phyloP scores from a whole-genome alignment of 2,329 filamentous ascomycete genomes.

The Davidsoniella eucalypti region DNA sequence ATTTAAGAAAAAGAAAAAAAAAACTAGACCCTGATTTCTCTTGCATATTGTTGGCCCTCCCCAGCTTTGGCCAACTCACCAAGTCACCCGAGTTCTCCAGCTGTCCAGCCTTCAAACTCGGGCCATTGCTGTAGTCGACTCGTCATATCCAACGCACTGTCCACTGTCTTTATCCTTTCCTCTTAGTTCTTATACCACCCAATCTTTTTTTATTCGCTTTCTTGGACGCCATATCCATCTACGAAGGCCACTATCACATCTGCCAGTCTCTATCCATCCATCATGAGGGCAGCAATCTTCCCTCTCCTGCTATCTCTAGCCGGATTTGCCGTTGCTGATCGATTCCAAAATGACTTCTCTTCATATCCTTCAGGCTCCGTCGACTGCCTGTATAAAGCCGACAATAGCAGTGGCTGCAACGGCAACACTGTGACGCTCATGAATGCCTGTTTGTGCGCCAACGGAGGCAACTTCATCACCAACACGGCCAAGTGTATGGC shows the following conservation, averaged over 20 bases:
- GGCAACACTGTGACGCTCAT: conserved; percentile 23
- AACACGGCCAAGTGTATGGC: conserved; percentile 29
- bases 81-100: no score
- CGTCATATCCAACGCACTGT: background rate
- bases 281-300: conserved; percentile 18
- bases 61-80: background rate
- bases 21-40: background rate
- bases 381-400: conserved; percentile 27
- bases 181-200: background rate
- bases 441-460: conserved; percentile 34
- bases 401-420: conserved; percentile 25
- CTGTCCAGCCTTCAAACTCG: no score
- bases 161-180: background rate
- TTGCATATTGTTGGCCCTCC: background rate
- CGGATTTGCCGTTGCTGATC: conserved; percentile 14
- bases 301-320: conserved; percentile 14
- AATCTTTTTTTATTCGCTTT: background rate
- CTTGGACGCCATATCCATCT: background rate
- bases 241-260: background rate
- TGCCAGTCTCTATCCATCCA: background rate
- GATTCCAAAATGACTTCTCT: conserved; percentile 20
- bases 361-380: conserved; percentile 21
- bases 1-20: no score
- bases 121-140: background rate
- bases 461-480: conserved; percentile 32